Base-by-base conservation (phyloP, 2,329 filamentous ascomycete genomes). In the Remersonia thermophila region DNA sequence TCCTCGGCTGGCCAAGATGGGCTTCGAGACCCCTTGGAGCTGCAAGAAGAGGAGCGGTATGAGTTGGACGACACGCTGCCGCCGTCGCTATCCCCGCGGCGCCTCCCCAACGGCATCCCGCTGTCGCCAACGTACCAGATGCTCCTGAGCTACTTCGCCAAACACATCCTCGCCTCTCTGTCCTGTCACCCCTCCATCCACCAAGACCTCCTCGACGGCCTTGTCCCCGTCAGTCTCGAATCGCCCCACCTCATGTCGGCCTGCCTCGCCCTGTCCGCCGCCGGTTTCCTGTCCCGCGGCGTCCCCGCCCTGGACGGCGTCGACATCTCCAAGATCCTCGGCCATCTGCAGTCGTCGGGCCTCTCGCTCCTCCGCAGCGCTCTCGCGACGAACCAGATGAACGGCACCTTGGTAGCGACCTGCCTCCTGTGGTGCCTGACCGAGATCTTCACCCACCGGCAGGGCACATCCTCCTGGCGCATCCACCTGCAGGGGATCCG, bases 181-280 rank as follows among this genome's bases (percentile, higher is more conserved):
- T 49, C 47, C 17, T 46, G 43, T 27, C 47, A 49, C 20, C 45
- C 47, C 2, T 47, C 45, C 3, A 43, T 49, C 7, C 45, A 47
- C 33, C 27, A 40, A n/a, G 45, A 49, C 33, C 43, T 49, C 28
- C 38, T 45, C 26, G 38, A 39, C 15, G 47, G 45, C 1, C 33
- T 49, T 4, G 27, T 49, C 4, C 47, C 47, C 2, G 41, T 39
- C 2, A 41, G 38, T 1, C 38, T 47, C 14, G 38, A 49, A 12
- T 49, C 45, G 5, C 47, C 47, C 15, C 47, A 47, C 17, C 41
- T 49, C 1, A 35, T 49, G 32, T 49, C 47, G 10, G 47, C 47
- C 12, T 49, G 45, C 26, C 43, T 49, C 13, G 47, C 47, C 5
- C 15, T 49, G n/a, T 47, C 47, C 2, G 45, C 47, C n/a, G 47